Evolutionary conservation across 2,329 filamentous ascomycete species (phyloP), one percentile per base, ranked within the genome.

Genomic region (Blumeria hordei): DNA sequence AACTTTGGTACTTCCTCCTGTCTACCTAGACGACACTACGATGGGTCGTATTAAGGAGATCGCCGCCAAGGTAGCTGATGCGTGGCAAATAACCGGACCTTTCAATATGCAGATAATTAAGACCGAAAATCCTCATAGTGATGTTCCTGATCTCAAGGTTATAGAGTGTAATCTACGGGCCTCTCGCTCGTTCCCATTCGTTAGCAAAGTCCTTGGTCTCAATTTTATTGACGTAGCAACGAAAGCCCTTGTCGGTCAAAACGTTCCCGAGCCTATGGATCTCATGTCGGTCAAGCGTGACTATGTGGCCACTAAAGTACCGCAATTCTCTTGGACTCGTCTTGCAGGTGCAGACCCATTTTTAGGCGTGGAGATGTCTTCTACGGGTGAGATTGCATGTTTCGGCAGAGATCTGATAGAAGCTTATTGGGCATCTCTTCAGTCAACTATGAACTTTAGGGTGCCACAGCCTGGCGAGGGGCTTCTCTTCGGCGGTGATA

Each of bases 101-200:
- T 98, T 96, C 80, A 98, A 98, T 77, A 96, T 98, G 90, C 92
- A 98, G 68, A 94, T 98, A 70, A 96, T 98, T 77, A 94, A 94
- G 73, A 87, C 85, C 37, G 75, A 85, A 11, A 74, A 83, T 64
- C 78, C 83, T 35, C 80, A 85, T 57, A 84, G 84, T 56, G 82
- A 81, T 55, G 77, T 83, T 65, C 78, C 85, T 36, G 74, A 77
- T 33, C 78, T 96, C 60, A 95, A 95, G 75, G 90, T 96, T 64
- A 96, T 96, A 59, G 90, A 96, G 71, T 96, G 90, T 74, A 96
- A 96, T 70, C 80, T 96, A 59, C 90, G 90, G 68, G 92, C 90
- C 56, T 96, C 90, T 57, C 88, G 90, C 59, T 96, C 90, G 0
- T 96, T 96, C 81, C 90, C 92, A 66, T 96, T 96, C 69, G 88